Conservation (phyloP, 1,284 basidiomycete species). For the Chondrostereum purpureum region DNA sequence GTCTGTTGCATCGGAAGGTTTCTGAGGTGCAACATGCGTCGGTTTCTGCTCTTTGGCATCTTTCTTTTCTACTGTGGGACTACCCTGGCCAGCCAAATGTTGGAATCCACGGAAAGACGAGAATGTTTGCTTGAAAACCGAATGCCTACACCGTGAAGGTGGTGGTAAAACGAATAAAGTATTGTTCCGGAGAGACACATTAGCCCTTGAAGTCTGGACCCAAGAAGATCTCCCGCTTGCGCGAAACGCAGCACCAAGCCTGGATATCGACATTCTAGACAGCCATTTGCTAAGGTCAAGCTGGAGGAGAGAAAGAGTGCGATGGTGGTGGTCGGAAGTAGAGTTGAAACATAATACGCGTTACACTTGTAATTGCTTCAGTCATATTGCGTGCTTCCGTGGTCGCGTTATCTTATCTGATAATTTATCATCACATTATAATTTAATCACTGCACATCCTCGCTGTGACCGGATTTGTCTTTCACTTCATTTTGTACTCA, state of each 20-base stretch:
- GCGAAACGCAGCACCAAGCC: not conserved
- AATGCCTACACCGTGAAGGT: not conserved
- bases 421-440: too few relatives aligned
- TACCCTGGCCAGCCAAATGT: not conserved
- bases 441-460: too few relatives aligned
- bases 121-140: not conserved
- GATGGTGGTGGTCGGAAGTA: not conserved
- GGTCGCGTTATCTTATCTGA: not conserved
- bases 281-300: not conserved
- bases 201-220: not conserved
- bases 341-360: too few relatives aligned
- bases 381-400: not conserved
- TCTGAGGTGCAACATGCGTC: too few relatives aligned
- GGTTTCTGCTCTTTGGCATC: too few relatives aligned
- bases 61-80: not conserved
- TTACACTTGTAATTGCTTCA: not conserved
- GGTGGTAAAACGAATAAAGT: not conserved
- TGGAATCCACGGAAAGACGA: not conserved
- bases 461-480: too few relatives aligned
- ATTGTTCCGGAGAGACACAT: not conserved
- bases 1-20: not conserved
- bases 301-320: too few relatives aligned
- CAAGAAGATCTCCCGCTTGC: too few relatives aligned
- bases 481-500: too few relatives aligned
- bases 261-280: not conserved